Percentiles rank a stretch among this genome's conserved stretches.
Evolutionary conservation across 176 grass and related monocot genomes (phyloP).

Genomic region (Stipa capillata): DNA sequence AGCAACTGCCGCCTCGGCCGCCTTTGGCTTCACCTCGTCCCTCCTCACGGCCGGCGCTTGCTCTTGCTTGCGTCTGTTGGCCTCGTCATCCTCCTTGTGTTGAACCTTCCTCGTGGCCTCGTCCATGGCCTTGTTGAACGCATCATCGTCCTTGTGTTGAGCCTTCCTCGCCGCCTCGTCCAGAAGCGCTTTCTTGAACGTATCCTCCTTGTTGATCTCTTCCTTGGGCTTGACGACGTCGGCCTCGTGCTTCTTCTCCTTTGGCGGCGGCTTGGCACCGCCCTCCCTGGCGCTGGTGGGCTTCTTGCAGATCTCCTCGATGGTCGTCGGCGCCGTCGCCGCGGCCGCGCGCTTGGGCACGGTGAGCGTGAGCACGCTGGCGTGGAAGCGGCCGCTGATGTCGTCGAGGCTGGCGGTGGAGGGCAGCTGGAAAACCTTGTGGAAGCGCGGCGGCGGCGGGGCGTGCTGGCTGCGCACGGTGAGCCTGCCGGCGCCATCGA

Average conservation of each 20-base stretch:
- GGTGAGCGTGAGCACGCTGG: conserved; percentile 24
- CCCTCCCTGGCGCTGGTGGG: background rate
- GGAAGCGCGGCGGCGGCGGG: background rate
- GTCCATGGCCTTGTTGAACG: background rate
- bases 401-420: conserved; percentile 20
- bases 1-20: background rate
- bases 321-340: background rate
- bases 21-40: background rate
- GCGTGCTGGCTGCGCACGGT: background rate
- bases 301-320: background rate
- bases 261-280: background rate
- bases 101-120: background rate
- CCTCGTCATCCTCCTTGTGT: background rate
- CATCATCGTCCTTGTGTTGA: background rate
- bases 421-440: conserved; percentile 45
- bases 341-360: conserved; percentile 22
- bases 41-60: background rate
- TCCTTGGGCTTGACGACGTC: background rate
- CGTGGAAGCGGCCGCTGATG: conserved; percentile 36
- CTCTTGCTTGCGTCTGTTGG: background rate
- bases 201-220: background rate
- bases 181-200: background rate
- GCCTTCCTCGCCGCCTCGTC: no score
- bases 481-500: conserved; percentile 20
- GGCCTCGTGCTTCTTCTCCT: background rate